phyloP scores from a whole-genome alignment of 2,329 filamentous ascomycete genomes.

The Macrophomina pseudophaseolina region DNA sequence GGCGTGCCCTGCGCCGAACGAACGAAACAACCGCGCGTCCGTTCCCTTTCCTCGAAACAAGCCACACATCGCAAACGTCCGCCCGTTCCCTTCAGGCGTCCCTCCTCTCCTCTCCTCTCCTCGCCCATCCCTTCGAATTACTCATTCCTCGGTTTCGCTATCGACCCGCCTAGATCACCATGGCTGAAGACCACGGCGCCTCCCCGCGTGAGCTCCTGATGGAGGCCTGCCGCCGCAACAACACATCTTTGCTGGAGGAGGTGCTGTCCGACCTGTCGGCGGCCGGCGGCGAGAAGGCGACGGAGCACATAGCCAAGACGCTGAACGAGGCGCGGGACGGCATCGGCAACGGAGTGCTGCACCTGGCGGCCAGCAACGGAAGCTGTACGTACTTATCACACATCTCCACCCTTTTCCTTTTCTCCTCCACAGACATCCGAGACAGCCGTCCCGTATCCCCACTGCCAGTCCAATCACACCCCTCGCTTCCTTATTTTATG shows the following conservation, averaged over 20 bases:
- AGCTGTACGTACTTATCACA: conserved; percentile 69
- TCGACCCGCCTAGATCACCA: not conserved
- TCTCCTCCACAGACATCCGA: not conserved
- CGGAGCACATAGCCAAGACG: conserved; percentile 71
- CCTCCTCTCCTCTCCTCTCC: not conserved
- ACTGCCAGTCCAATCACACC: not conserved
- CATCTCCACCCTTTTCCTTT: not conserved
- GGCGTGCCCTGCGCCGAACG: conserved; percentile 7
- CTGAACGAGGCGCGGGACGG: conserved; percentile 87
- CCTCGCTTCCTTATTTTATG: not conserved
- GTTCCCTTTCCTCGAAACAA: not conserved
- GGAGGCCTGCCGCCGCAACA: conserved; percentile 92
- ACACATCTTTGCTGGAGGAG: conserved; percentile 80
- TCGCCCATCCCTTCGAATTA: not conserved
- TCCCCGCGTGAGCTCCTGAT: conserved; percentile 83
- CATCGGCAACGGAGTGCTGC: conserved; percentile 86
- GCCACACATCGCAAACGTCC: conserved; percentile 9
- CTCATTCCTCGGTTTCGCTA: not conserved
- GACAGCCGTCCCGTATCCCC: not conserved
- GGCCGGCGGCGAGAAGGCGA: conserved; percentile 58
- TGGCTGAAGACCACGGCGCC: conserved; percentile 67
- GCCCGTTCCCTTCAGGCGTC: conserved; percentile 10
- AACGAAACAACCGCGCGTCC: conserved; percentile 15
- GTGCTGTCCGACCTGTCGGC: conserved; percentile 64
- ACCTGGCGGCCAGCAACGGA: conserved; percentile 84